Evolutionary conservation across 441 rosid genomes (phyloP).

Genomic region (Corymbia citriodora): DNA sequence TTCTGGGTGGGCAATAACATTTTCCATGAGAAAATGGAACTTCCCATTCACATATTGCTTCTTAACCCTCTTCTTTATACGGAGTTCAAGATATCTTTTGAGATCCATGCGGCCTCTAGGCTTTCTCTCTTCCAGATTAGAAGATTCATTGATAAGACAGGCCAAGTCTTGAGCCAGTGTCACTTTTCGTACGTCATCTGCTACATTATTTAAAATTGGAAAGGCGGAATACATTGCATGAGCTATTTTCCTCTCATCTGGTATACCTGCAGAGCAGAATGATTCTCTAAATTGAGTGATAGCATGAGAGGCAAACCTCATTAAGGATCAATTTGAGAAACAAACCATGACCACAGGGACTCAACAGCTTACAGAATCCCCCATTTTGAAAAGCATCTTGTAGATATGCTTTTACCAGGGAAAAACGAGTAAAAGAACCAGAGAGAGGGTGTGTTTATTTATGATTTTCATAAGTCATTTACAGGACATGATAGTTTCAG

Average conservation of each 20-base stretch:
- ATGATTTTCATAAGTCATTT: background rate
- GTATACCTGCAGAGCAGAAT: background rate
- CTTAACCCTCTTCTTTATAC: conserved; percentile 76
- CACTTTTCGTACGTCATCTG: conserved; percentile 16
- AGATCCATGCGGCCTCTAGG: conserved; percentile 62
- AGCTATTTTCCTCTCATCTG: background rate
- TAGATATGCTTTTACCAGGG: background rate
- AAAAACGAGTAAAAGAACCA: background rate
- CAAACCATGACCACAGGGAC: background rate
- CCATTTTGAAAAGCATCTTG: background rate
- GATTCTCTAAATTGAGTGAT: background rate
- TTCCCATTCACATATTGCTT: conserved; percentile 61
- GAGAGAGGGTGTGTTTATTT: background rate
- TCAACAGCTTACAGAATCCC: background rate
- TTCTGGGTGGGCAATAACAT: conserved; percentile 58
- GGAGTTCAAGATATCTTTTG: conserved; percentile 58
- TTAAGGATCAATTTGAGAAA: background rate
- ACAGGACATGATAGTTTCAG: background rate
- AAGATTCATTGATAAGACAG: conserved; percentile 53
- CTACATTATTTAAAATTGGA: background rate
- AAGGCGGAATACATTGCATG: background rate
- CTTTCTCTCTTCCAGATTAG: conserved; percentile 27
- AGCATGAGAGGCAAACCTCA: background rate
- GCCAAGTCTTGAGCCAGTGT: conserved; percentile 61
- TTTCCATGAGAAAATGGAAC: conserved; percentile 45